These are phyloP conservation scores for Leccinum uliginosum DNA, from an alignment of 768 basidiomycete genomes.

Conservation along the genomic window DNA sequence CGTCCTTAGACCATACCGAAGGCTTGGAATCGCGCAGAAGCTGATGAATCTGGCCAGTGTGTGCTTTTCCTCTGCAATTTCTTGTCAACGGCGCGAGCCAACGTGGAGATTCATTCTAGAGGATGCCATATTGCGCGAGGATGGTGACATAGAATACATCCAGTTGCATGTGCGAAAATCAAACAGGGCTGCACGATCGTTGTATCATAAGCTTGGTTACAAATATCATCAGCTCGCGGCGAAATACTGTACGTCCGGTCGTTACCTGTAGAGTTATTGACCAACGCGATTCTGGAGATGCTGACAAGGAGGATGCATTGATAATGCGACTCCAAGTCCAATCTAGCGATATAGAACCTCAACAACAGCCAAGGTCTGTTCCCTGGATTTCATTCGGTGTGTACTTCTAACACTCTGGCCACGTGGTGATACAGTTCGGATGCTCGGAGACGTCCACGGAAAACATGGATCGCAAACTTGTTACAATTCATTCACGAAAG, in stretches of 20 bases:
- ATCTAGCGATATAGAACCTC: not conserved
- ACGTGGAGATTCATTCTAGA: conserved; percentile 12
- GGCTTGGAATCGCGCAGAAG: conserved; percentile 25
- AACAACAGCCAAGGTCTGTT: conserved; percentile 12
- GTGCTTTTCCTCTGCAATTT: conserved; percentile 2
- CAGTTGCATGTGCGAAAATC: conserved; percentile 29
- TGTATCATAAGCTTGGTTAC: conserved; percentile 28
- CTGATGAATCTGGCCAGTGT: conserved; percentile 26
- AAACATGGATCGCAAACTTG: conserved; percentile 13
- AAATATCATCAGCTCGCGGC: conserved; percentile 5
- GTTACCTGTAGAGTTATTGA: not conserved
- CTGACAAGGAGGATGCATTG: conserved; percentile 24
- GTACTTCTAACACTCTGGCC: not conserved
- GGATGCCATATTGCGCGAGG: conserved; percentile 22
- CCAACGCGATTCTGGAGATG: conserved; percentile 14
- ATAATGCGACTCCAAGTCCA: conserved; percentile 20
- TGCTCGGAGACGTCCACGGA: conserved; percentile 1
- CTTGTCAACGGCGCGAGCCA: not conserved
- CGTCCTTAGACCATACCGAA: conserved; percentile 26
- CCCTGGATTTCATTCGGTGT: not conserved
- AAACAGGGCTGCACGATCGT: conserved; percentile 19
- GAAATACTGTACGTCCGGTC: conserved; percentile 24
- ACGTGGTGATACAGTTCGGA: conserved; percentile 1
- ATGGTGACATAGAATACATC: conserved; percentile 14
- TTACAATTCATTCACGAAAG: conserved; percentile 12